Base-by-base conservation (phyloP, 257 asterid species). In the Primulina eburnea region DNA sequence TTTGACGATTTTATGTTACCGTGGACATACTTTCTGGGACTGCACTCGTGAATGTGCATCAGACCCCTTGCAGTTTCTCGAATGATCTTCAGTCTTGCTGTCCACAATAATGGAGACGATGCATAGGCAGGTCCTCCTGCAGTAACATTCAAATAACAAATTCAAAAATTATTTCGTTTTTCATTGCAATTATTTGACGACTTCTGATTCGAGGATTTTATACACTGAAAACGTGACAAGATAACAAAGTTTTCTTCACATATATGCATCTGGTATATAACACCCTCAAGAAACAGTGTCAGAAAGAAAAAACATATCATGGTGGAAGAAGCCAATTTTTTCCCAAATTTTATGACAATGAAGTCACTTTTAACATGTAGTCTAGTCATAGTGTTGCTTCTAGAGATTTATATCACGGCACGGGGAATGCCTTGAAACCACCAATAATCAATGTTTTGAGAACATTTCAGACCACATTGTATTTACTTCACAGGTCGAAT, bases 1-100 rank as follows among this genome's bases (percentile, higher is more conserved):
- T 94, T 91, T 0, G 97, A 89, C 1, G 99, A 81, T 71, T 81
- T 94, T 60, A 94, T 78, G 82, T 76, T 85, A 52, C 99, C 97
- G 7, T 94, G 97, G 77, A 84, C 69, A 61, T 83, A 81, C 64
- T 89, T 90, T 72, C 78, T 79, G 4, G 95, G 95, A 78, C 86
- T 82, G 86, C 94, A 87, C 57, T 94, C 99, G 17, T 94, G 99
- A 43, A 94, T 94, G 87, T 91, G 89, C 75, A 69, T 64, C 7
- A 94, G 76, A 62, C 85, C 89, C 56, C 85, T 76, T 11, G 97
- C 97, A 0, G 84, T 68, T 71, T 87, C 97, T 80, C 86, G 96
- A 33, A 82, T 80, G 12, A 94, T 89, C 74, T 78, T 75, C 43
- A 90, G 80, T 55, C 99, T 82, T 12, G 82, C 78, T 0, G 88